Evolutionary conservation across 345 rosid genomes (phyloP).

Genomic region (Brassica juncea): DNA sequence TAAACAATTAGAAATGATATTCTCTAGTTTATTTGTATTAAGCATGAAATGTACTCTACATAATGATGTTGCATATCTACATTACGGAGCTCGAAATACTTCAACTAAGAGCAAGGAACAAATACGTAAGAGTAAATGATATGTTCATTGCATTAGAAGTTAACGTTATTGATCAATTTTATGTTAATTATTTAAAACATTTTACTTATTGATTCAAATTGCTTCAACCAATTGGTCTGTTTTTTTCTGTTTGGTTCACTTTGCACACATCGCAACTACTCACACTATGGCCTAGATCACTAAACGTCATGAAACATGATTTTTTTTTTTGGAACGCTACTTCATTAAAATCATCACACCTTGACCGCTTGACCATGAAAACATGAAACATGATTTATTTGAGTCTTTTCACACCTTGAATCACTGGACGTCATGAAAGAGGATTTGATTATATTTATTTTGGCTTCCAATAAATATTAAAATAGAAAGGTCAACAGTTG

Average conservation of each 20-base stretch:
- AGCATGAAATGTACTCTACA: not conserved
- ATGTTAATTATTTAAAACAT: not conserved
- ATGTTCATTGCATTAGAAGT: not conserved
- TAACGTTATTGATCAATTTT: not conserved
- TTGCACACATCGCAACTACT: not conserved
- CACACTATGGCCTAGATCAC: not conserved
- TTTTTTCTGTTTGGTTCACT: not conserved
- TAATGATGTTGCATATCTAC: not conserved
- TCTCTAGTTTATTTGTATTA: not conserved
- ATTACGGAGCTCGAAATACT: not conserved
- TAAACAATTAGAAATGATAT: not conserved
- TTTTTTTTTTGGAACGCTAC: not conserved
- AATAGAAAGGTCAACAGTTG: not conserved
- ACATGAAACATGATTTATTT: slow-evolving; percentile 1
- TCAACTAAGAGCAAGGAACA: not conserved
- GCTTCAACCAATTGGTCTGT: not conserved
- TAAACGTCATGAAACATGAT: not conserved
- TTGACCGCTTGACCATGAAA: too few relatives aligned
- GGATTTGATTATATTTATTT: not conserved
- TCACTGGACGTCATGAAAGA: not conserved
- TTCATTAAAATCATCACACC: too few relatives aligned
- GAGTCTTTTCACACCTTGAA: not conserved
- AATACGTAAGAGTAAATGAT: not conserved
- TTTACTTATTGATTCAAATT: not conserved
- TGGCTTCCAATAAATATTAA: not conserved